Evolutionary conservation across 768 basidiomycete species (phyloP).

Genomic region (Termitomyces sp.): DNA sequence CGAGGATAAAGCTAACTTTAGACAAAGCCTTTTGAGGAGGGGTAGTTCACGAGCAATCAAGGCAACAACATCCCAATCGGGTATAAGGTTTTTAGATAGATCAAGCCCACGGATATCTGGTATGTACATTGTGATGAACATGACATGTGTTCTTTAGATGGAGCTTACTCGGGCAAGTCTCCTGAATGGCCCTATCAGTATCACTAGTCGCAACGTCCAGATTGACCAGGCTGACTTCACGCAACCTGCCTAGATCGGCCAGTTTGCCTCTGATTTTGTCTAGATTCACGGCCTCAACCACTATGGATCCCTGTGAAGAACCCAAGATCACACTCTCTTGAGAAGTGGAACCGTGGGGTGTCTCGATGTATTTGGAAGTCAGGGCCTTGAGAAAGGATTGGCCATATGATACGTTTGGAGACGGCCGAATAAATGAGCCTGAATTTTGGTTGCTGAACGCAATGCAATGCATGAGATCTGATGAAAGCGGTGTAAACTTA

Average conservation of each 20-base stretch:
- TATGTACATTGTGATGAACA: slow-evolving; percentile 9
- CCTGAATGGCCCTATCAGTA: slow-evolving; percentile 42
- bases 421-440: slow-evolving; percentile 80
- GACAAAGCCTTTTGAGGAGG: slow-evolving; percentile 53
- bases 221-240: slow-evolving; percentile 77
- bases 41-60: slow-evolving; percentile 59
- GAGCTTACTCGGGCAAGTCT: slow-evolving; percentile 68
- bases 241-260: slow-evolving; percentile 57
- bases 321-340: slow-evolving; percentile 70
- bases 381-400: slow-evolving; percentile 73
- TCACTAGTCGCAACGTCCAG: slow-evolving; percentile 52
- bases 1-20: slow-evolving; percentile 61
- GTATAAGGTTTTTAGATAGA: slow-evolving; percentile 70
- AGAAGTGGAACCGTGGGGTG: slow-evolving; percentile 41
- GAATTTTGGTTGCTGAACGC: slow-evolving; percentile 47
- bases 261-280: slow-evolving; percentile 75
- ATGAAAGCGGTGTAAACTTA: slow-evolving; percentile 22
- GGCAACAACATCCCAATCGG: slow-evolving; percentile 66
- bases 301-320: slow-evolving; percentile 76
- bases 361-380: slow-evolving; percentile 71
- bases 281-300: slow-evolving; percentile 81
- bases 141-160: background rate
- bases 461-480: slow-evolving; percentile 14
- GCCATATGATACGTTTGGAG: slow-evolving; percentile 55
- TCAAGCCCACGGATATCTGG: slow-evolving; percentile 77